Conservation (phyloP, 2,329 filamentous ascomycete genomes). For the Claviceps purpurea region DNA sequence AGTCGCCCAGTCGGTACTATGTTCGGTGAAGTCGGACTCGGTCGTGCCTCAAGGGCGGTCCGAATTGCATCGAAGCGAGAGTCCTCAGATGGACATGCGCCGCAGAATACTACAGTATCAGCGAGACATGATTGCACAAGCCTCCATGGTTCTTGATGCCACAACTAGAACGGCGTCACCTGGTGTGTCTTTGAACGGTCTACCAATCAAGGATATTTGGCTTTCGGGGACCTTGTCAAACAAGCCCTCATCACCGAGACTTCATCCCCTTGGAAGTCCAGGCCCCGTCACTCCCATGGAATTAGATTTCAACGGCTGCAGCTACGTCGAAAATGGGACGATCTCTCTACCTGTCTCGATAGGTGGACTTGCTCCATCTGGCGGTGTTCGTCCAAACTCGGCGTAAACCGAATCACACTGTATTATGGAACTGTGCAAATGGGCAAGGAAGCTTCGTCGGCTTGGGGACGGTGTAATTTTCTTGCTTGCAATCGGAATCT, state of each 20-base stretch:
- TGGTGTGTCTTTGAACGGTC: slow-evolving; percentile 20
- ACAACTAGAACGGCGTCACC: slow-evolving; percentile 13
- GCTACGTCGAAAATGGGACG: slow-evolving; percentile 20
- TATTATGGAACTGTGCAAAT: too few relatives aligned
- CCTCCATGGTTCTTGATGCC: slow-evolving; percentile 28
- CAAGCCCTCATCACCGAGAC: slow-evolving; percentile 35
- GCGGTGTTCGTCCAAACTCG: not conserved
- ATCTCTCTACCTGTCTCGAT: not conserved
- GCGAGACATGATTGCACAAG: slow-evolving; percentile 47
- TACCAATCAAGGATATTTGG: slow-evolving; percentile 24
- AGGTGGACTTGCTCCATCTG: not conserved
- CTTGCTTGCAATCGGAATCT: not conserved
- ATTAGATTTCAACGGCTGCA: slow-evolving; percentile 27
- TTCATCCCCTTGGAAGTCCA: slow-evolving; percentile 42
- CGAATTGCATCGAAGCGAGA: slow-evolving; percentile 7
- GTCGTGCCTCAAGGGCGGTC: slow-evolving; percentile 14
- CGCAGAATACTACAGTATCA: slow-evolving; percentile 44
- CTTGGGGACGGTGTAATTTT: not conserved
- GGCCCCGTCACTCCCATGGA: slow-evolving; percentile 51
- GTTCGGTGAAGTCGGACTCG: slow-evolving; percentile 22
- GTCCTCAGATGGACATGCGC: slow-evolving; percentile 29
- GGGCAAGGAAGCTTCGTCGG: not conserved
- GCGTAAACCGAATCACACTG: not conserved
- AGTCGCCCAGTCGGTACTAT: slow-evolving; percentile 16
- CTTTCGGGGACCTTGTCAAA: slow-evolving; percentile 24